A percentile compares a stretch with the other conserved stretches of the same genome.
Evolutionary conservation across 352 stramenopile genomes (phyloP).

Genomic region (Pseudoperonospora humuli): DNA sequence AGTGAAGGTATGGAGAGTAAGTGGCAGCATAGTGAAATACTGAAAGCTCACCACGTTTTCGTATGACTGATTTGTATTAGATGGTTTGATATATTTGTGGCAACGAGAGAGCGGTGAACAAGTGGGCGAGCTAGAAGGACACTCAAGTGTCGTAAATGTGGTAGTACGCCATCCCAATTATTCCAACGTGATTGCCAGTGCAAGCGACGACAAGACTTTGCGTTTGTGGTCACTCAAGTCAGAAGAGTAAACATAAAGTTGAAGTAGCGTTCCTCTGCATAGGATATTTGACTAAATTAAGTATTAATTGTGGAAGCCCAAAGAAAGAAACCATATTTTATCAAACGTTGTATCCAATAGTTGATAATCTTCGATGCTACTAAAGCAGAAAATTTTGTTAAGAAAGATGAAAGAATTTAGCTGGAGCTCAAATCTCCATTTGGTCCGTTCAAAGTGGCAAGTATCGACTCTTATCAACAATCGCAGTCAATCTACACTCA

Average conservation of each 20-base stretch:
- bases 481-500: no score
- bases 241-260: constrained; percentile 6
- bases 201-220: constrained; percentile 71
- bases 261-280: constrained; percentile 1
- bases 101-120: constrained; percentile 41
- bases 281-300: no score
- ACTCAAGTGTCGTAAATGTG: constrained; percentile 70
- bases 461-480: no score
- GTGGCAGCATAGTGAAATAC: not conserved
- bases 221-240: constrained; percentile 34
- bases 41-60: not conserved
- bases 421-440: no score
- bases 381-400: no score
- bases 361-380: no score
- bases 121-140: constrained; percentile 30
- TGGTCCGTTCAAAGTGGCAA: no score
- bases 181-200: constrained; percentile 47
- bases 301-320: no score
- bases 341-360: no score
- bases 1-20: constrained; percentile 48
- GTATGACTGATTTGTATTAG: constrained; percentile 19
- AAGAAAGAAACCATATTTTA: no score
- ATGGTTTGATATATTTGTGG: constrained; percentile 57
- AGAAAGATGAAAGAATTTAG: no score
- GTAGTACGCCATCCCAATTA: constrained; percentile 45